phyloP scores from a whole-genome alignment of 2,329 filamentous ascomycete genomes.

The Lecanoromycetidae sp. region DNA sequence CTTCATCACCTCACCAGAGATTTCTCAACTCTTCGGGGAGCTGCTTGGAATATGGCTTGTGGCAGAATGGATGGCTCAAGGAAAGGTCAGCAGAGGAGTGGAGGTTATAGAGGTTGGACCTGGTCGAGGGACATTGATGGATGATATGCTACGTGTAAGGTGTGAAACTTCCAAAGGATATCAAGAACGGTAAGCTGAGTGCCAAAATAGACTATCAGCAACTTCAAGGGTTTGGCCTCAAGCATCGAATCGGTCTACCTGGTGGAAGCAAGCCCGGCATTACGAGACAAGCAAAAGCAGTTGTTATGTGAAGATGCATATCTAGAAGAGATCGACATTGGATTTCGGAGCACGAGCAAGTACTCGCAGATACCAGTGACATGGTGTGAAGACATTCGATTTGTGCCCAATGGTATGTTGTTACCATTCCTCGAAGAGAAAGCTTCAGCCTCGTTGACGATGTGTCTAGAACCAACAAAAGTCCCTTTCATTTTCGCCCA shows the following conservation, averaged over 20 bases:
- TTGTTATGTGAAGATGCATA: conserved; percentile 63
- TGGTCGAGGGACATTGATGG: conserved; percentile 90
- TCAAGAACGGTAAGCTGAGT: conserved; percentile 12
- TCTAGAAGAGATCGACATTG: conserved; percentile 59
- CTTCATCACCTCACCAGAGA: conserved; percentile 94
- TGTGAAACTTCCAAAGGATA: conserved; percentile 1
- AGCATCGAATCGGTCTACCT: conserved; percentile 82
- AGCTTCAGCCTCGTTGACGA: conserved; percentile 11
- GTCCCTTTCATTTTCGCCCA: conserved; percentile 91
- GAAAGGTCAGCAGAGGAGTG: conserved; percentile 57
- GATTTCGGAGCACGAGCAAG: conserved; percentile 63
- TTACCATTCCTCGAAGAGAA: conserved; percentile 16
- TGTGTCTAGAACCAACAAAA: conserved; percentile 46
- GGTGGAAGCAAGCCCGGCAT: conserved; percentile 77
- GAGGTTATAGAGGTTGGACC: conserved; percentile 91
- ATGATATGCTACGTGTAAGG: conserved; percentile 77
- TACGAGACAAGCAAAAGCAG: conserved; percentile 65
- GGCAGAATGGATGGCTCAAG: conserved; percentile 92
- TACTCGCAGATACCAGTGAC: conserved; percentile 62
- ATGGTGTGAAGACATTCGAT: conserved; percentile 81
- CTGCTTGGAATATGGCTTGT: conserved; percentile 90
- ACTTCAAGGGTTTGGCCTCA: conserved; percentile 64
- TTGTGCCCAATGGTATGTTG: conserved; percentile 56
- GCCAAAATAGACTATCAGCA: conserved; percentile 58
- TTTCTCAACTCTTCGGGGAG: conserved; percentile 94